Conservation (phyloP, 2,329 filamentous ascomycete genomes). For the Fusarium sp. region DNA sequence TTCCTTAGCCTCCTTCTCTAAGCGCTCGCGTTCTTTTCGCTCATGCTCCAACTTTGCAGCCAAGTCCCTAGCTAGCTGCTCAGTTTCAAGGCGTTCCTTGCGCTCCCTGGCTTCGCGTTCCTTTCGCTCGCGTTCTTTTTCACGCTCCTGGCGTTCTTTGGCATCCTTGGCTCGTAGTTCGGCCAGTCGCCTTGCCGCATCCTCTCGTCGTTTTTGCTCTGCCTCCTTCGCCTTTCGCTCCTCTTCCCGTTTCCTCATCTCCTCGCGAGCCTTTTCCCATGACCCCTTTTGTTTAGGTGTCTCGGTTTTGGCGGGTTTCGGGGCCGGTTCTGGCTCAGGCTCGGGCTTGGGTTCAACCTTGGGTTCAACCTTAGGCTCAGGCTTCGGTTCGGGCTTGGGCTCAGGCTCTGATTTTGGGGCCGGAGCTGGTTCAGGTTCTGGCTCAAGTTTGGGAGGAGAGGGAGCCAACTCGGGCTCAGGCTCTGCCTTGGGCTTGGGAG, state of each 20-base stretch:
- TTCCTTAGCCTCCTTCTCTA: constrained; percentile 58
- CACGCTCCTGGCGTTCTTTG: constrained; percentile 58
- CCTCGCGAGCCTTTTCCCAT: constrained; percentile 78
- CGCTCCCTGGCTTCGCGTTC: constrained; percentile 50
- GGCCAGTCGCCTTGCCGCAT: constrained; percentile 63
- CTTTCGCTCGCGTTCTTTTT: constrained; percentile 54
- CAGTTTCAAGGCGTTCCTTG: constrained; percentile 45
- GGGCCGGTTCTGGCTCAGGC: background rate
- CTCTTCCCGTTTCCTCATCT: constrained; percentile 72
- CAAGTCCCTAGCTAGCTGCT: constrained; percentile 46
- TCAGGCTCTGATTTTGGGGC: constrained; percentile 32
- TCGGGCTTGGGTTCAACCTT: background rate
- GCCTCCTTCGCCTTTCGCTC: constrained; percentile 72
- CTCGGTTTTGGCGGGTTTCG: constrained; percentile 38
- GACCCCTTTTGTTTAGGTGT: constrained; percentile 58
- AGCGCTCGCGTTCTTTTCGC: constrained; percentile 56
- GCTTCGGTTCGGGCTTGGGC: background rate
- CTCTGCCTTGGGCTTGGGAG: background rate
- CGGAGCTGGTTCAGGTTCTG: background rate
- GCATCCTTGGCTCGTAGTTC: constrained; percentile 70
- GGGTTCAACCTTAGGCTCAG: background rate
- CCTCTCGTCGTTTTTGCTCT: constrained; percentile 70
- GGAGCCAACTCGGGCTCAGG: background rate
- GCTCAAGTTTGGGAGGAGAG: background rate
- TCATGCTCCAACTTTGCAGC: constrained; percentile 55